Evolutionary conservation across 1,284 basidiomycete genomes (phyloP).

Genomic region (Cryptococcus sp.): DNA sequence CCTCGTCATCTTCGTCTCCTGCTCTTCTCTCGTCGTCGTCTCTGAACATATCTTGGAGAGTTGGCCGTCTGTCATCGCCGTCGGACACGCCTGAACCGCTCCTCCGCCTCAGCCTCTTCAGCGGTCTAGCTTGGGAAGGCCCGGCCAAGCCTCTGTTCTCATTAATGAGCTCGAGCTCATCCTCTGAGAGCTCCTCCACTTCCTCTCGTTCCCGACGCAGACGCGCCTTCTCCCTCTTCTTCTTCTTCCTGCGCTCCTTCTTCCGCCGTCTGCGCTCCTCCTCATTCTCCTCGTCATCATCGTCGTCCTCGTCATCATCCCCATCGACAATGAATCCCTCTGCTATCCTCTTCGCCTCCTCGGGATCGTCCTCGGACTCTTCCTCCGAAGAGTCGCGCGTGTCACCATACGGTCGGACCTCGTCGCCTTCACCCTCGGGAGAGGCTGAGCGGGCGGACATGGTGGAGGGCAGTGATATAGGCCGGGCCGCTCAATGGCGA

Average conservation of each 20-base stretch:
- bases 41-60: constrained; percentile 49
- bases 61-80: constrained; percentile 39
- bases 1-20: constrained; percentile 54
- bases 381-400: constrained; percentile 54
- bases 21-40: constrained; percentile 45
- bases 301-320: constrained; percentile 49
- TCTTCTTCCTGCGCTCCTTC: constrained; percentile 40
- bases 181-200: constrained; percentile 74
- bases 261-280: constrained; percentile 36
- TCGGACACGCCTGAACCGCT: constrained; percentile 54
- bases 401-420: constrained; percentile 50
- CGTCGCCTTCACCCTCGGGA: constrained; percentile 54
- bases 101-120: constrained; percentile 43
- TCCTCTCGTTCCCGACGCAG: constrained; percentile 50
- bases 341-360: constrained; percentile 49
- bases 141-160: constrained; percentile 80
- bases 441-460: constrained; percentile 48
- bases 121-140: constrained; percentile 44
- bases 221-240: constrained; percentile 37
- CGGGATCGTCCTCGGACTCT: constrained; percentile 52
- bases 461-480: constrained; percentile 1
- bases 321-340: constrained; percentile 55
- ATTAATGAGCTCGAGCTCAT: constrained; percentile 89
- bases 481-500: not conserved
- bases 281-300: constrained; percentile 34